phyloP scores from a whole-genome alignment of 2,329 filamentous ascomycete species.

The Meredithiella fracta region DNA sequence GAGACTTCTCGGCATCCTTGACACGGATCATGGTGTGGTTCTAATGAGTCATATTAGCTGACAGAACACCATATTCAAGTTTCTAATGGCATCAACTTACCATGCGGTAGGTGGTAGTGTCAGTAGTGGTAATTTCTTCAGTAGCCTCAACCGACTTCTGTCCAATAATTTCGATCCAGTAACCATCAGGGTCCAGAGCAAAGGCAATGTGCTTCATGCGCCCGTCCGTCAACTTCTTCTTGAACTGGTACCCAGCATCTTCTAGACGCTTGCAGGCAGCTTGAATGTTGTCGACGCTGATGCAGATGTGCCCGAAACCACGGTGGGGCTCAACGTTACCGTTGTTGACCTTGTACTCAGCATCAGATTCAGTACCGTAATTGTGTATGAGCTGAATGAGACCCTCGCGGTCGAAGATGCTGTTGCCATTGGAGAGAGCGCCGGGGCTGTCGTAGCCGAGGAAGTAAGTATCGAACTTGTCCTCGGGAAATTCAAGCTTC shows the following conservation, averaged over 20 bases:
- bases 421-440: constrained; percentile 56
- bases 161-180: constrained; percentile 72
- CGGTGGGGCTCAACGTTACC: constrained; percentile 81
- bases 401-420: constrained; percentile 67
- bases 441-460: constrained; percentile 68
- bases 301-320: constrained; percentile 73
- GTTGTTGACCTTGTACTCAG: constrained; percentile 64
- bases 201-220: constrained; percentile 82
- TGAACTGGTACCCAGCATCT: constrained; percentile 79
- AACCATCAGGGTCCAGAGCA: constrained; percentile 71
- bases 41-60: constrained; percentile 24
- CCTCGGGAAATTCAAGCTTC: constrained; percentile 66
- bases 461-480: constrained; percentile 93
- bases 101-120: constrained; percentile 59
- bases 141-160: constrained; percentile 57
- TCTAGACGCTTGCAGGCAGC: constrained; percentile 79
- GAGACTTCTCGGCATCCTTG: constrained; percentile 59
- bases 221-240: constrained; percentile 86
- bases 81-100: constrained; percentile 20
- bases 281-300: constrained; percentile 71
- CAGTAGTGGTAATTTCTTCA: constrained; percentile 54
- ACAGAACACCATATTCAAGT: not conserved
- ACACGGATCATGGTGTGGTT: constrained; percentile 93
- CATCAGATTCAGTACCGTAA: constrained; percentile 79
- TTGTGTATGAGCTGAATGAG: constrained; percentile 73